Evolutionary conservation across 2,329 filamentous ascomycete genomes (phyloP), one percentile per base, ranked within the genome.

Genomic region (Ophiostoma ips): DNA sequence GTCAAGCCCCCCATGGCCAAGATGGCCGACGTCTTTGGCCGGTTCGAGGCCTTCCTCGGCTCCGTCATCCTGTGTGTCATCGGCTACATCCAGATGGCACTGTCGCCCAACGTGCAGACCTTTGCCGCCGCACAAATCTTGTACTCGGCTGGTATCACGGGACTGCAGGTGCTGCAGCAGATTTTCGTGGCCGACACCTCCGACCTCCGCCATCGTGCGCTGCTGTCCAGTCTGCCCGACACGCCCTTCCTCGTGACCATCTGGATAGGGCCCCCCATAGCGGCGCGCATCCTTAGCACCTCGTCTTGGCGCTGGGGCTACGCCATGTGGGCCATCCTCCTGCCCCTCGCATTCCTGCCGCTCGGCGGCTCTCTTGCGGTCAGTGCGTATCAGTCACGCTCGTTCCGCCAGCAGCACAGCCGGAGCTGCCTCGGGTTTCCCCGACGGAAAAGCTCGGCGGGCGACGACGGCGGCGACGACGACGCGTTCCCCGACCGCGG

Each of bases 151-250:
- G 77, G 77, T 3, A 55, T 52, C 45, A 59, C 57, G 3, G 56
- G 57, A 5, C 50, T 69, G 7, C 71, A 76, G 52, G 76, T 82
- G 45, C 62, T 81, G 19, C 73, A 80, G 58, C 77, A 82, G 58
- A 74, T 83, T 37, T 79, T 83, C 60, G 73, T 82, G 46, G 79
- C 79, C 30, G 78, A 83, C 60, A 77, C 75, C 1, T 79, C 73
- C 46, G 70, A 75, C 55, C 62, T 82, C 41, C 61, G 74, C 16
- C 79, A 81, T 57, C 74, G 79, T 50, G 77, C 76, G 13, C 60
- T 83, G 3, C 71, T 77, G 56, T 76, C 74, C 3, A 76, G 72
- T 2, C 61, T 81, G 12, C 76, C 77, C 3, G 73, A 77, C 55
- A 64, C 75, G 15, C 77, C 78, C 0, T 81, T 79, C 56, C 65